phyloP scores from a whole-genome alignment of 305 asterid species.

The Andrographis paniculata region DNA sequence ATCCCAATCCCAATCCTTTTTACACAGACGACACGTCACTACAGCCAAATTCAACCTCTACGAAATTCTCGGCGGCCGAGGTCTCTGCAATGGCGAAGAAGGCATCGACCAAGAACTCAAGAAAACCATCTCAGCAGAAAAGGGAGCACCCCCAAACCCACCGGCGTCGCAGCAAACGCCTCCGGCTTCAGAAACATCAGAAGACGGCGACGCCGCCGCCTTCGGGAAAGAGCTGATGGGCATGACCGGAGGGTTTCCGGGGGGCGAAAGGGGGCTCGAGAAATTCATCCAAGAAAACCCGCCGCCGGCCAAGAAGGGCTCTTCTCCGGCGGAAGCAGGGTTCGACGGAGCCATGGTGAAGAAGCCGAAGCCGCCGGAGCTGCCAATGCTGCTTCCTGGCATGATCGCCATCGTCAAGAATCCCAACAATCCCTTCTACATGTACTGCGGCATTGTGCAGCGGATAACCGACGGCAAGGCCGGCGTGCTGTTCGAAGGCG shows the following conservation, averaged over 20 bases:
- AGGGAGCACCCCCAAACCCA: constrained; percentile 14
- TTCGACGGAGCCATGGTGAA: constrained; percentile 37
- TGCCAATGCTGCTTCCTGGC: constrained; percentile 77
- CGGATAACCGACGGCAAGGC: constrained; percentile 90
- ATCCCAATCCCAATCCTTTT: background rate
- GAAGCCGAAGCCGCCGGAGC: constrained; percentile 60
- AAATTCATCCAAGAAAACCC: constrained; percentile 68
- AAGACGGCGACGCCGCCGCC: no score
- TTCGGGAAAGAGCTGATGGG: constrained; percentile 75
- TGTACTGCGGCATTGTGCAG: constrained; percentile 85
- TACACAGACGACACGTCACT: constrained; percentile 17
- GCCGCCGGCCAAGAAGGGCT: constrained; percentile 49
- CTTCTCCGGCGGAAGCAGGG: constrained; percentile 16
- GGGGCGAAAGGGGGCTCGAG: constrained; percentile 63
- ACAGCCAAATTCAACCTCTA: constrained; percentile 63
- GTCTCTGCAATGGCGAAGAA: constrained; percentile 67
- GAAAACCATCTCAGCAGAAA: constrained; percentile 10
- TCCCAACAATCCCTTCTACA: constrained; percentile 46
- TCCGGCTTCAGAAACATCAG: no score
- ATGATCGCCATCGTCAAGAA: constrained; percentile 90
- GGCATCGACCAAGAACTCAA: constrained; percentile 45
- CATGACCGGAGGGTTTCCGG: constrained; percentile 81
- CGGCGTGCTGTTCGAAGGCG: constrained; percentile 92
- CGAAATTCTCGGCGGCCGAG: constrained; percentile 80
- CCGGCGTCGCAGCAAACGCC: constrained; percentile 11